Conservation (phyloP, 129 eudicot genomes). For the Flaveria brownii region DNA sequence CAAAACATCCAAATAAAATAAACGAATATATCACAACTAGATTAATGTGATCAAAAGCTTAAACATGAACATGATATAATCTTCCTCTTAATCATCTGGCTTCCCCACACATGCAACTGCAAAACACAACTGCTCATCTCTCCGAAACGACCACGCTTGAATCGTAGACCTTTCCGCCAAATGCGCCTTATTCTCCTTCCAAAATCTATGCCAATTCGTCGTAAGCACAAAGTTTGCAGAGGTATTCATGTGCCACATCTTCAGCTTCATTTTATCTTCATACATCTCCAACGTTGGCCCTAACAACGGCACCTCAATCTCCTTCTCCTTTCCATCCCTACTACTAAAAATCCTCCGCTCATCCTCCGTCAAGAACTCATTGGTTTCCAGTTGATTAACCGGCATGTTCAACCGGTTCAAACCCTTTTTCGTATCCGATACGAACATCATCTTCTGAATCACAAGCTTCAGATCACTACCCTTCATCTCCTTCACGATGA, state of each 20-base stretch:
- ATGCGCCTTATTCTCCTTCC: neutral
- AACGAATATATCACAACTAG: neutral
- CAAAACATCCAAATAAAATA: neutral
- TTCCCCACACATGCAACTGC: constrained; percentile 17
- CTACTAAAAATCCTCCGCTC: neutral
- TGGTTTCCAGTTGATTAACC: constrained; percentile 1
- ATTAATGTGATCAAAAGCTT: neutral
- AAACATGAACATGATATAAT: too few species aligned
- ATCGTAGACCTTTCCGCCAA: neutral
- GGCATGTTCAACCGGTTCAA: constrained; percentile 30
- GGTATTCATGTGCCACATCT: neutral
- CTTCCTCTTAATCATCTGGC: neutral
- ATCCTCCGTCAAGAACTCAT: constrained; percentile 11
- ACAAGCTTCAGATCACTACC: constrained; percentile 16
- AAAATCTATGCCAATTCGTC: constrained; percentile 19
- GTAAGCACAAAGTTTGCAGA: constrained; percentile 1
- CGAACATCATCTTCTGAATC: constrained; percentile 16
- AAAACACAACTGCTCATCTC: neutral
- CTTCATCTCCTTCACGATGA: constrained; percentile 14
- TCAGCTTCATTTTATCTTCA: neutral
- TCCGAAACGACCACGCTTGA: constrained; percentile 34
- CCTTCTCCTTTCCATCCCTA: neutral
- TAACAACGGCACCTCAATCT: constrained; percentile 11
- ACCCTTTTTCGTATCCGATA: neutral
- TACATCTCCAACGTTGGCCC: constrained; percentile 28